A percentile compares a stretch with the other conserved stretches of the same genome.
phyloP scores from a whole-genome alignment of 768 basidiomycete genomes.

The Suillus clintonianus region DNA sequence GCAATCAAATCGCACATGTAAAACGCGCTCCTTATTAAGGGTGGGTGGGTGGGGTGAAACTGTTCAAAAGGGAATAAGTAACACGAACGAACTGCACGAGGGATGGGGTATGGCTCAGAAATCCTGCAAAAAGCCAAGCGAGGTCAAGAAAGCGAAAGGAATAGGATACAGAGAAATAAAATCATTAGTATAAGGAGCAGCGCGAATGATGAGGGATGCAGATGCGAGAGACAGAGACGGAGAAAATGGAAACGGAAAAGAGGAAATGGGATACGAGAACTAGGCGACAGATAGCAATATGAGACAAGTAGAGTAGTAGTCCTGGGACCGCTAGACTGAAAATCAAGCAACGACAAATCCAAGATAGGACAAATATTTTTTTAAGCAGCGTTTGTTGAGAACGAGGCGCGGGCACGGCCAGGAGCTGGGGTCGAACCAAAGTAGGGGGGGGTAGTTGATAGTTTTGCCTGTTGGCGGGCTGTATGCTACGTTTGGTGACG shows the following conservation, averaged over 20 bases:
- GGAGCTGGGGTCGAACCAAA: slow-evolving; percentile 14
- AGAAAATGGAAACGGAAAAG: slow-evolving; percentile 12
- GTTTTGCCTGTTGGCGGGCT: slow-evolving; percentile 38
- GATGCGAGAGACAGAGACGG: slow-evolving; percentile 12
- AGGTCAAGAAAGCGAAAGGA: slow-evolving; percentile 27
- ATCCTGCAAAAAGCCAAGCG: slow-evolving; percentile 31
- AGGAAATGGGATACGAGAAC: slow-evolving; percentile 11
- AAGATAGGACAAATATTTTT: slow-evolving; percentile 13
- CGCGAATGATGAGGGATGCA: slow-evolving; percentile 10
- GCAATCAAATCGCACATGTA: slow-evolving; percentile 29
- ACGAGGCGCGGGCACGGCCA: slow-evolving; percentile 30
- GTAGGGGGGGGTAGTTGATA: slow-evolving; percentile 24
- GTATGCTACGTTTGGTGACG: slow-evolving; percentile 40
- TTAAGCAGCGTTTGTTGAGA: slow-evolving; percentile 38
- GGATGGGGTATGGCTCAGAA: slow-evolving; percentile 30
- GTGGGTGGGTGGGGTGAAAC: too few relatives aligned
- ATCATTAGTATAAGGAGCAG: slow-evolving; percentile 34
- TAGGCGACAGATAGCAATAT: slow-evolving; percentile 37
- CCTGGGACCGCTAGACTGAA: slow-evolving; percentile 27
- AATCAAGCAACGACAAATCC: slow-evolving; percentile 20
- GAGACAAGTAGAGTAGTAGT: slow-evolving; percentile 34
- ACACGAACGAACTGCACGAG: slow-evolving; percentile 21
- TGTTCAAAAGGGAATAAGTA: slow-evolving; percentile 38
- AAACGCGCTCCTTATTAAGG: slow-evolving; percentile 36
- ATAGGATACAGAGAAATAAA: slow-evolving; percentile 32